Conservation (phyloP, 345 rosid genomes). For the Eucalyptus pumila region DNA sequence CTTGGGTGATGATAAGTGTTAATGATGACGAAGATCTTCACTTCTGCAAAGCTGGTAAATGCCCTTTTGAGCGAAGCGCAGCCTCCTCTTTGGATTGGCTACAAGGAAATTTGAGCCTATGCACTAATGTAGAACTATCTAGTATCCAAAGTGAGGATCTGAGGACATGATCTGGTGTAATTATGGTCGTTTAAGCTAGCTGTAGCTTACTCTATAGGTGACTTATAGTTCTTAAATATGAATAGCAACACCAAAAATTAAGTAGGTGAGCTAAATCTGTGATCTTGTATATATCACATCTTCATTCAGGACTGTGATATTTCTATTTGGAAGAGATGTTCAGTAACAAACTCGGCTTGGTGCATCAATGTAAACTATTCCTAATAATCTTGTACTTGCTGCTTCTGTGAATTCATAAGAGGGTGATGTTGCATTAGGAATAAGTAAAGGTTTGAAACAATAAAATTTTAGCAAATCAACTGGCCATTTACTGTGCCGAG, state of each 20-base stretch:
- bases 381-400: too few relatives aligned
- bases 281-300: too few relatives aligned
- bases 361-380: too few relatives aligned
- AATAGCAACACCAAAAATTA: background rate
- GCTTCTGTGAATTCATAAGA: too few relatives aligned
- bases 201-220: background rate
- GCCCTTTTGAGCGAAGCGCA: background rate
- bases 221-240: background rate
- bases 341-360: too few relatives aligned
- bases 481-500: background rate
- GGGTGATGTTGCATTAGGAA: too few relatives aligned
- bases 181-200: background rate
- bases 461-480: background rate
- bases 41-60: conserved; percentile 48
- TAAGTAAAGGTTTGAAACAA: background rate
- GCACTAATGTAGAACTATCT: background rate
- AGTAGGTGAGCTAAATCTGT: too few relatives aligned
- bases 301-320: too few relatives aligned
- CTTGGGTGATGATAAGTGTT: conserved; percentile 60
- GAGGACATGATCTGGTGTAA: background rate
- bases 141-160: background rate
- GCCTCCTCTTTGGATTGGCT: background rate
- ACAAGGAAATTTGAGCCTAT: background rate
- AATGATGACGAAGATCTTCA: conserved; percentile 57
- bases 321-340: too few relatives aligned